Evolutionary conservation across 345 rosid genomes (phyloP).

Genomic region (Combretum micranthum): DNA sequence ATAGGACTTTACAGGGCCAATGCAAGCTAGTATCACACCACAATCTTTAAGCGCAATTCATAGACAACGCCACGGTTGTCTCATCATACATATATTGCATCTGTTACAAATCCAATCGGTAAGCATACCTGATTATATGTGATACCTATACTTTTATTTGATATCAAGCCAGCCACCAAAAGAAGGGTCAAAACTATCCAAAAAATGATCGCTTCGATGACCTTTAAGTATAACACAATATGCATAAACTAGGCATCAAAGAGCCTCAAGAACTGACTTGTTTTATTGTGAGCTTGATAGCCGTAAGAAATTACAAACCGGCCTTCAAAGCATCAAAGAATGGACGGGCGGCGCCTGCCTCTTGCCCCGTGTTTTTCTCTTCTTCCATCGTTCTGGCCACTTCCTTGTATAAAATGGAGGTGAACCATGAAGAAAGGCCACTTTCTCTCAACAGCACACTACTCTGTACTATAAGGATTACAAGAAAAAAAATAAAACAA

Average conservation of each 20-base stretch:
- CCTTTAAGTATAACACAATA: background rate
- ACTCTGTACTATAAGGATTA: slow-evolving; percentile 8
- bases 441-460: slow-evolving; percentile 14
- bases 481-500: slow-evolving; percentile 19
- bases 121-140: too few relatives aligned
- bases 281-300: slow-evolving; percentile 27
- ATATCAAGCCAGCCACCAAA: too few relatives aligned
- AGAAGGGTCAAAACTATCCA: too few relatives aligned
- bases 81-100: too few relatives aligned
- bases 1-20: too few relatives aligned
- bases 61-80: too few relatives aligned
- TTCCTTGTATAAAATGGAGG: slow-evolving; percentile 13
- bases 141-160: too few relatives aligned
- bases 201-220: too few relatives aligned
- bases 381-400: slow-evolving; percentile 8
- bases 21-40: too few relatives aligned
- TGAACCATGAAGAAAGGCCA: slow-evolving; percentile 17
- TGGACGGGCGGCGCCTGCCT: slow-evolving; percentile 7
- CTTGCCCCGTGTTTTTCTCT: slow-evolving; percentile 5
- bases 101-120: too few relatives aligned
- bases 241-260: background rate
- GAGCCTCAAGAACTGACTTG: slow-evolving; percentile 8
- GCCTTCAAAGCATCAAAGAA: slow-evolving; percentile 41
- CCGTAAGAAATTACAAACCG: slow-evolving; percentile 33
- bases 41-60: too few relatives aligned